Conservation (phyloP, 345 rosid genomes). For the Populus ilicifolia region DNA sequence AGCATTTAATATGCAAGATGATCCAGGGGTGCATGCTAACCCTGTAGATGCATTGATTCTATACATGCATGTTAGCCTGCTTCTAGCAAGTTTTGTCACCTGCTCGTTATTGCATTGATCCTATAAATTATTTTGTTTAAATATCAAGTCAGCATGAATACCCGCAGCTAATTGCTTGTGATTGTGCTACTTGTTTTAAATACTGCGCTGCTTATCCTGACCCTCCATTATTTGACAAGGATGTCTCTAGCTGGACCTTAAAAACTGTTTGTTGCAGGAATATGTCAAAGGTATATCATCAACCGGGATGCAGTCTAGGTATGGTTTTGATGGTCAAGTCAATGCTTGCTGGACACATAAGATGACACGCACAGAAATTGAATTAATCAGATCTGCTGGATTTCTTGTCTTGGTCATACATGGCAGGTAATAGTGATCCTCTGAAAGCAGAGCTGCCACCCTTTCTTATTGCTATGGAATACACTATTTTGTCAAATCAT, state of each 20-base stretch:
- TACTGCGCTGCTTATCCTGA: background rate
- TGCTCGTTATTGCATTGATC: background rate
- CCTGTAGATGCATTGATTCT: background rate
- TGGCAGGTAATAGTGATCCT: constrained; percentile 61
- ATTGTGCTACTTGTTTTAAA: background rate
- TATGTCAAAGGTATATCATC: constrained; percentile 92
- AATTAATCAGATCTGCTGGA: constrained; percentile 58
- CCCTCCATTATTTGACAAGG: background rate
- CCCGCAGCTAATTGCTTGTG: background rate
- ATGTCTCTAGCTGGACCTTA: constrained; percentile 2
- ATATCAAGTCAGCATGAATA: background rate
- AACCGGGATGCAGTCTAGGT: constrained; percentile 79
- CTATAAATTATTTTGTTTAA: background rate
- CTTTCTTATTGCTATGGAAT: background rate
- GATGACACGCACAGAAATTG: constrained; percentile 57
- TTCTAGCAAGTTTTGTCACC: background rate
- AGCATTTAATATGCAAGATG: background rate
- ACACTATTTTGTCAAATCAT: background rate
- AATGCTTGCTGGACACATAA: constrained; percentile 96
- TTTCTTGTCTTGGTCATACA: constrained; percentile 92
- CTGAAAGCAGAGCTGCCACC: background rate
- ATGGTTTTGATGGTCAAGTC: constrained; percentile 88
- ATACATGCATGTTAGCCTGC: background rate
- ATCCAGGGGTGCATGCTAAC: background rate
- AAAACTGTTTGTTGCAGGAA: constrained; percentile 44